Percentiles rank a stretch among this genome's conserved stretches.
Evolutionary conservation across 257 asterid species (phyloP).

Genomic region (Petrea volubilis): DNA sequence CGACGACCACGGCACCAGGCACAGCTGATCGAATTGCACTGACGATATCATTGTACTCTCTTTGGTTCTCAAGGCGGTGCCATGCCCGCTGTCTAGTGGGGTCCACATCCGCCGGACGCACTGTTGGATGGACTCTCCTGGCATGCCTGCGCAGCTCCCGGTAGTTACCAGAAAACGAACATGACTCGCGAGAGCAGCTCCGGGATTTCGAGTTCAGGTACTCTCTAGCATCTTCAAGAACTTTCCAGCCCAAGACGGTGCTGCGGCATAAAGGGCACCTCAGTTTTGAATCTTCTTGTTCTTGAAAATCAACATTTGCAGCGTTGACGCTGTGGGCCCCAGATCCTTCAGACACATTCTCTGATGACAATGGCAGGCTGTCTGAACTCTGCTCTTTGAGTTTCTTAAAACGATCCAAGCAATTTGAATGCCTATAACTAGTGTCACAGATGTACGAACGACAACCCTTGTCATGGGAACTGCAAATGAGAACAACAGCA

Average conservation of each 20-base stretch:
- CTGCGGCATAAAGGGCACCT: constrained; percentile 94
- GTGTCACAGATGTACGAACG: constrained; percentile 91
- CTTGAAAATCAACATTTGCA: constrained; percentile 22
- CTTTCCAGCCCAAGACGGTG: constrained; percentile 71
- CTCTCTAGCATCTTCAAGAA: constrained; percentile 70
- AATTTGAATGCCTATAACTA: constrained; percentile 87
- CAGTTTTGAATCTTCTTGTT: constrained; percentile 44
- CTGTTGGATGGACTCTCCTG: constrained; percentile 77
- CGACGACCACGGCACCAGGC: constrained; percentile 86
- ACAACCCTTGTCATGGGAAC: constrained; percentile 85
- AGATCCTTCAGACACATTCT: constrained; percentile 1
- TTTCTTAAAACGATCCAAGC: constrained; percentile 84
- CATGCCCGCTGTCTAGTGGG: constrained; percentile 80
- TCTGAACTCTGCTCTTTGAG: constrained; percentile 55
- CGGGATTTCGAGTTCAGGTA: constrained; percentile 74
- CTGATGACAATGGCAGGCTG: constrained; percentile 26
- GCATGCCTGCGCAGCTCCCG: constrained; percentile 82
- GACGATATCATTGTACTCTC: constrained; percentile 78
- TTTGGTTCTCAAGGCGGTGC: constrained; percentile 71
- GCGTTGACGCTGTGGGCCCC: constrained; percentile 2
- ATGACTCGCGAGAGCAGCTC: constrained; percentile 78
- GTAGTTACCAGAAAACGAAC: constrained; percentile 70
- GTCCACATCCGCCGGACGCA: constrained; percentile 80
- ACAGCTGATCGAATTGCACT: constrained; percentile 77
- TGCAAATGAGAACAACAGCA: constrained; percentile 91